A percentile compares a stretch with the other conserved stretches of the same genome.
Conservation (phyloP, 495 filamentous ascomycete species). For the Staphylotrichum longicolle region DNA sequence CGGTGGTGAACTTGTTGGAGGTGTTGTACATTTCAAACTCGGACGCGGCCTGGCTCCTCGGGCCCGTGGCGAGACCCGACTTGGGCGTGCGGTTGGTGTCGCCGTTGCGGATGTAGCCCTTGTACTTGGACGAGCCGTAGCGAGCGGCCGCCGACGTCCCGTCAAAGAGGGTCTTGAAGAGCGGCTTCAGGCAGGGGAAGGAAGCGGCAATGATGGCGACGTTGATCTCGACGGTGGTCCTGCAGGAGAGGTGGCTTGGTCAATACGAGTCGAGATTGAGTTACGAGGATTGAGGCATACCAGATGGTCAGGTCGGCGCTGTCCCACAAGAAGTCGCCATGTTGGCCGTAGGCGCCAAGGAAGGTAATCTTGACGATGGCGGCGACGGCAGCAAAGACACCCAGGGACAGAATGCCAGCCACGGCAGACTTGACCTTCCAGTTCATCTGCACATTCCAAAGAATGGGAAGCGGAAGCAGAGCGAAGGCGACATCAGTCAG, state of each 20-base stretch:
- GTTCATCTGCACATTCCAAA: constrained; percentile 49
- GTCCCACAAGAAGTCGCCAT: constrained; percentile 48
- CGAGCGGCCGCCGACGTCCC: constrained; percentile 12
- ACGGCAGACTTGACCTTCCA: constrained; percentile 41
- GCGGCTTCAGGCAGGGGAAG: constrained; percentile 21
- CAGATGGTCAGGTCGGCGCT: constrained; percentile 38
- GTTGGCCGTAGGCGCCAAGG: constrained; percentile 39
- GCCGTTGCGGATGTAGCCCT: constrained; percentile 15
- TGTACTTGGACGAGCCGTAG: constrained; percentile 16
- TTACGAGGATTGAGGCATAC: constrained; percentile 10
- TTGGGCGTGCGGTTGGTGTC: background rate
- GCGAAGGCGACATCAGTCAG: constrained; percentile 47
- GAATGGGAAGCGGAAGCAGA: constrained; percentile 43
- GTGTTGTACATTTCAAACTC: constrained; percentile 19
- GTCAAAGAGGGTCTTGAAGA: constrained; percentile 24
- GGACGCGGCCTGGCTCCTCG: background rate
- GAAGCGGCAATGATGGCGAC: constrained; percentile 25
- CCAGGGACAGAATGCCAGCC: constrained; percentile 43
- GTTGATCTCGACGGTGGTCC: constrained; percentile 24
- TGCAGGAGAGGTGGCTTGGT: background rate
- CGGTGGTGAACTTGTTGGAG: constrained; percentile 6
- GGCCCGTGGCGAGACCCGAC: background rate
- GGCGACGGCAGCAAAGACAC: constrained; percentile 48
- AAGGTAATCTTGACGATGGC: constrained; percentile 47
- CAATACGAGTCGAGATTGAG: background rate